These are phyloP conservation scores for Geranomyces variabilis DNA, from an alignment of 192 early-diverging fungal species.

Conservation along the genomic window DNA sequence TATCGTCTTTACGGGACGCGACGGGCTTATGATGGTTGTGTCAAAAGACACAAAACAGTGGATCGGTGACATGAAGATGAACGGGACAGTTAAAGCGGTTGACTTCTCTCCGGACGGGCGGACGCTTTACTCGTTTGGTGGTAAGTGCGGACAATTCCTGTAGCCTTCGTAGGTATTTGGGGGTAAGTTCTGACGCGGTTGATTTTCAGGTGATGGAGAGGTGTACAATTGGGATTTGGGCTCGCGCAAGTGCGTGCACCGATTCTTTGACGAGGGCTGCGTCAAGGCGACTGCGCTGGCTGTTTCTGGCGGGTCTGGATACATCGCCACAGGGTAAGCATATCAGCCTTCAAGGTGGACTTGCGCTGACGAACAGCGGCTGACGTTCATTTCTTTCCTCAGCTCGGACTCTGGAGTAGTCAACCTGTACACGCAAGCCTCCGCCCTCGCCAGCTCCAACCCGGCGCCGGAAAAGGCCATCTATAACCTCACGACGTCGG, in stretches of 20 bases:
- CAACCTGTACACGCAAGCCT: conserved; percentile 74
- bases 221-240: conserved; percentile 90
- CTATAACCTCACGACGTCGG: conserved; percentile 82
- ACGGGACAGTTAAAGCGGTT: conserved; percentile 70
- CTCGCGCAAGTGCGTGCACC: conserved; percentile 71
- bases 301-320: conserved; percentile 70
- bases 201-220: conserved; percentile 75
- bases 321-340: conserved; percentile 79
- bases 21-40: conserved; percentile 84
- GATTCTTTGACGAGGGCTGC: conserved; percentile 81
- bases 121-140: conserved; percentile 75
- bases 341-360: no score
- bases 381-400: neutral
- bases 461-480: conserved; percentile 77
- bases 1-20: conserved; percentile 76
- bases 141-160: conserved; percentile 24
- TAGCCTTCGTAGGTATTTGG: conserved; percentile 21
- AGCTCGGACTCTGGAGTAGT: conserved; percentile 82
- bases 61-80: conserved; percentile 89
- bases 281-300: conserved; percentile 75
- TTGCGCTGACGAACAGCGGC: no score
- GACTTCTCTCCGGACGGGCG: conserved; percentile 81
- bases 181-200: conserved; percentile 28
- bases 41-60: conserved; percentile 81
- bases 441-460: conserved; percentile 49